A percentile compares a stretch with the other conserved stretches of the same genome.
These are phyloP conservation scores for Gossypium laxum DNA, from an alignment of 441 rosid genomes.

Conservation along the genomic window DNA sequence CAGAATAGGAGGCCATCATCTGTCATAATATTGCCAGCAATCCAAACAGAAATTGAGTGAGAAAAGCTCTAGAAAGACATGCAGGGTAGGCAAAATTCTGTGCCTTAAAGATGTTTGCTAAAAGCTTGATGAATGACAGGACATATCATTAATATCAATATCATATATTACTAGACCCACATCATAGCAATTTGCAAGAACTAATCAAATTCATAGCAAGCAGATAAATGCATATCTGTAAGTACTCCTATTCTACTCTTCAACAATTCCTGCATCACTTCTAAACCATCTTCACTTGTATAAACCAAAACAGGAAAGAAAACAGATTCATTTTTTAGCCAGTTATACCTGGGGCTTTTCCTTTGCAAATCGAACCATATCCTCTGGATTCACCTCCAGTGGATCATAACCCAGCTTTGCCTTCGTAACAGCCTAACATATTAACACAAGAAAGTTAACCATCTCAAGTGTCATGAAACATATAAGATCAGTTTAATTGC, in stretches of 20 bases:
- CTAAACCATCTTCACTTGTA: neutral
- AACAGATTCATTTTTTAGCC: conserved; percentile 15
- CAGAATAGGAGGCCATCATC: conserved; percentile 99
- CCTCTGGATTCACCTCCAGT: conserved; percentile 93
- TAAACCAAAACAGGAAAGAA: conserved; percentile 12
- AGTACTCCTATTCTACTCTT: neutral
- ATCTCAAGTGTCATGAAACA: conserved; percentile 1
- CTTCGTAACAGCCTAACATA: conserved; percentile 84
- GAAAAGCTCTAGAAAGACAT: conserved; percentile 9
- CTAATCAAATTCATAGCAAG: neutral
- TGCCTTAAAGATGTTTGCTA: neutral
- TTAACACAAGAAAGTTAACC: conserved; percentile 19
- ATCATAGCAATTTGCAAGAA: conserved; percentile 9
- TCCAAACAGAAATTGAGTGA: conserved; percentile 23
- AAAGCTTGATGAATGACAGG: neutral
- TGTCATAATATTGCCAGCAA: conserved; percentile 31
- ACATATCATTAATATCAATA: neutral
- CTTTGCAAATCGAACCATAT: conserved; percentile 93
- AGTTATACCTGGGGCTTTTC: conserved; percentile 82
- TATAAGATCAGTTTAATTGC: conserved; percentile 6
- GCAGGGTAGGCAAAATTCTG: conserved; percentile 12
- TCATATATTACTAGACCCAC: neutral
- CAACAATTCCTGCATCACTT: neutral
- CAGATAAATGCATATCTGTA: neutral
- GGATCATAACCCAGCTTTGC: conserved; percentile 98